phyloP scores from a whole-genome alignment of 176 grass and related monocot species.

The Rhipidocladum racemiflorum region DNA sequence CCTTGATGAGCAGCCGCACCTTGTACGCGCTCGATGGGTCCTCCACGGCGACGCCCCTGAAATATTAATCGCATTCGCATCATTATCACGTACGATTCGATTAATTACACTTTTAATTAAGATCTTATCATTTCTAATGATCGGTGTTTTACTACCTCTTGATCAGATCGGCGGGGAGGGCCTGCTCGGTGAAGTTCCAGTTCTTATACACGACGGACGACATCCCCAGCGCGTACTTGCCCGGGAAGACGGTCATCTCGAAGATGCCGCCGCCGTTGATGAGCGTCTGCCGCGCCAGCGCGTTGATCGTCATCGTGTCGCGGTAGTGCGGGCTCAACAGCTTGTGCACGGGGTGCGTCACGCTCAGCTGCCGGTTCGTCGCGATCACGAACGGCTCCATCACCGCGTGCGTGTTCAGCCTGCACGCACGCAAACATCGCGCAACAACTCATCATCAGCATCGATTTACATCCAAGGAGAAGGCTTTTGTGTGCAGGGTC shows the following conservation, averaged over 20 bases:
- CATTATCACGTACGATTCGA: neutral
- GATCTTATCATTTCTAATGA: neutral
- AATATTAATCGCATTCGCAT: neutral
- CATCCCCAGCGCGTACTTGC: constrained; percentile 64
- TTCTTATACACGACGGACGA: constrained; percentile 55
- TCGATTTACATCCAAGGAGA: neutral
- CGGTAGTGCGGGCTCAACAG: constrained; percentile 75
- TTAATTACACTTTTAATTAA: neutral
- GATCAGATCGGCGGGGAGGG: constrained; percentile 65
- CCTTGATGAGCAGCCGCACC: constrained; percentile 56
- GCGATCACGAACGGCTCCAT: constrained; percentile 85
- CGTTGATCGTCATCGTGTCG: constrained; percentile 84
- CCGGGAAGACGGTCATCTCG: constrained; percentile 70
- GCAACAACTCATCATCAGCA: neutral
- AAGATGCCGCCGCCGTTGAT: constrained; percentile 85
- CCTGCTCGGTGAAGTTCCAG: constrained; percentile 74
- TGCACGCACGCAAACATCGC: neutral
- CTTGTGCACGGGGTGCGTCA: constrained; percentile 74
- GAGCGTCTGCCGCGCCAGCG: constrained; percentile 72
- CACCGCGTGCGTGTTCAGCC: constrained; percentile 77
- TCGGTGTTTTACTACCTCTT: constrained; percentile 38
- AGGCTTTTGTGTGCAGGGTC: neutral
- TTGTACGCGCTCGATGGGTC: constrained; percentile 52
- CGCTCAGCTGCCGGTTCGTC: constrained; percentile 67
- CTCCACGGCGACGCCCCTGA: constrained; percentile 52